Base-by-base conservation (phyloP, 2,329 filamentous ascomycete genomes). In the Penicillium capsulatum region DNA sequence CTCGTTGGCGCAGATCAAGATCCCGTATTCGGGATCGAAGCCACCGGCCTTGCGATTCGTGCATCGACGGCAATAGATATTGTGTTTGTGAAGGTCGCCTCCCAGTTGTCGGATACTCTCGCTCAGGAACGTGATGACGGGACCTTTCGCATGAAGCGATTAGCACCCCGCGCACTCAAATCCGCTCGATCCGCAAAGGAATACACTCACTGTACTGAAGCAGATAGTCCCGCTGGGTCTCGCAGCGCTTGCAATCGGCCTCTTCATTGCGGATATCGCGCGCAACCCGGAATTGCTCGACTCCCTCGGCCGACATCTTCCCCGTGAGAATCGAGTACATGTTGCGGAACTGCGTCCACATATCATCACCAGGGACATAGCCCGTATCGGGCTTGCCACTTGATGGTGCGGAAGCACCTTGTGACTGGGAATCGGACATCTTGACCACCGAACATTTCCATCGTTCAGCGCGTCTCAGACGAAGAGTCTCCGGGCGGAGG, bases 1-100 rank as follows among this genome's bases (percentile, higher is more conserved):
- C 67, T 92, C 83, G 67, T 98, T 98, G 36, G 92, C 88, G 67
- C 92, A 98, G 15, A 98, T 74, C 59, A 94, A 63, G 48, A 98
- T 96, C 26, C 92, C 92, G 61, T 89, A 85, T 35, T 84, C 76
- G 1, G 89, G 82, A 62, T 84, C 83, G 63, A 97, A 97, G 1
- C 92, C 92, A 17, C 91, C 92, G 22, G 77, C 77, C 60, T 84
- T 81, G 33, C 83, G 73, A 36, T 77, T 72, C 14, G 80, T 81
- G 61, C 92, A 98, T 42, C 88, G 79, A 17, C 82, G 76, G 63
- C 92, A 98, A 30, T 83, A 74, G 43, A 98, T 85, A 59, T 94
- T 96, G 49, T 74, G 68, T 7, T 69, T 69, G 57, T 85, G 81
- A 34, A 98, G 72, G 34, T 79, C 71, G 35, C 88, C 89, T 62